Evolutionary conservation across 2,329 filamentous ascomycete genomes (phyloP).

Genomic region (Nigrograna mackinnonii): DNA sequence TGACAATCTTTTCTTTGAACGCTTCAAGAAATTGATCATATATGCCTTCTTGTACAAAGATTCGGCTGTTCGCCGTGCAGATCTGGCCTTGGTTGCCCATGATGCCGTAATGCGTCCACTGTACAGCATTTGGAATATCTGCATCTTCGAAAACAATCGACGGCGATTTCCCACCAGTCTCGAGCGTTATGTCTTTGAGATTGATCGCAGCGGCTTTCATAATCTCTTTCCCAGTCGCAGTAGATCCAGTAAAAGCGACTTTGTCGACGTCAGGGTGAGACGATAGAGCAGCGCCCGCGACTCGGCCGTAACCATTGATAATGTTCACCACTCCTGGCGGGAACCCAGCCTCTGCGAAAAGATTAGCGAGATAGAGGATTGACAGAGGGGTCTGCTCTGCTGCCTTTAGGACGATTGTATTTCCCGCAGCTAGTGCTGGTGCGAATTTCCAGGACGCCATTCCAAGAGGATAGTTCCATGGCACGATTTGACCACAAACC

Average conservation of each 20-base stretch:
- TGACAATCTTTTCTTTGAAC: not conserved
- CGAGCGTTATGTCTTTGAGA: not conserved
- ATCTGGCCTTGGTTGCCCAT: not conserved
- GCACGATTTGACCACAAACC: not conserved
- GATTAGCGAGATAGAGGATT: conserved; percentile 16
- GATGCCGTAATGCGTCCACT: not conserved
- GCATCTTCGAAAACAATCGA: not conserved
- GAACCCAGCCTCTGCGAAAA: not conserved
- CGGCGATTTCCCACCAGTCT: not conserved
- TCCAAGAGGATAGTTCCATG: not conserved
- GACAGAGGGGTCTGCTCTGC: conserved; percentile 58
- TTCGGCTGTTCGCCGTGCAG: not conserved
- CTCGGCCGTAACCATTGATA: not conserved
- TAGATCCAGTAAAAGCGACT: not conserved
- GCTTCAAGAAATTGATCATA: not conserved
- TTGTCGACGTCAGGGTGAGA: not conserved
- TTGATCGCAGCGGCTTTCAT: not conserved
- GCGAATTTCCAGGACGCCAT: not conserved
- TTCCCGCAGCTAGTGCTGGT: conserved; percentile 37
- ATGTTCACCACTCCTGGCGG: not conserved
- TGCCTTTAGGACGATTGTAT: conserved; percentile 56
- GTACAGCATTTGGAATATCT: not conserved
- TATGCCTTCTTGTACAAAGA: conserved; percentile 1
- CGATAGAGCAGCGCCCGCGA: not conserved
- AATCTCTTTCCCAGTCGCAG: not conserved